A percentile compares a stretch with the other conserved stretches of the same genome.
Conservation (phyloP, 805 yeast genomes). For the Cyberlindnera misumaiensis region DNA sequence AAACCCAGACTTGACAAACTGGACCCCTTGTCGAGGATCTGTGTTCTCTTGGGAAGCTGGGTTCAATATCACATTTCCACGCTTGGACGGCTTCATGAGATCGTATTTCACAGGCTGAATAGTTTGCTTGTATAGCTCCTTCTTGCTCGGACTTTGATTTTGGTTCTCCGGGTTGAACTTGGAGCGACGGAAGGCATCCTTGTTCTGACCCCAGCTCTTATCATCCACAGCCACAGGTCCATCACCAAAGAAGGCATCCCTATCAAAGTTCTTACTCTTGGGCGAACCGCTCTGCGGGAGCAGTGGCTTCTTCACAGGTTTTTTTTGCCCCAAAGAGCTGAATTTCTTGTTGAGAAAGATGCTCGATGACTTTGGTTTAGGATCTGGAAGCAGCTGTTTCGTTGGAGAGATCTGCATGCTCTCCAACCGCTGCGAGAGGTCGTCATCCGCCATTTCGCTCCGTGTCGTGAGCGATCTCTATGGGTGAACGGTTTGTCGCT, state of each 20-base stretch:
- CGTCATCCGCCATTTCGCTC: not conserved
- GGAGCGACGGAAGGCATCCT: conserved; percentile 2
- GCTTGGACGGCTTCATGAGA: conserved; percentile 1
- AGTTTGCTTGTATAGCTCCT: not conserved
- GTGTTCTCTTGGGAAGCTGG: conserved; percentile 4
- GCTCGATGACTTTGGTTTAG: conserved; percentile 12
- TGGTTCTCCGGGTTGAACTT: conserved; percentile 3
- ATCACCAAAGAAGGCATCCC: conserved; percentile 13
- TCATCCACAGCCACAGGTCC: conserved; percentile 19
- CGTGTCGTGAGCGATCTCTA: too few relatives aligned
- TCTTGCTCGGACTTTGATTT: not conserved
- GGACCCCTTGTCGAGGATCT: conserved; percentile 9
- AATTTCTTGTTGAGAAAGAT: conserved; percentile 19
- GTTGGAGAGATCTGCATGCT: conserved; percentile 11
- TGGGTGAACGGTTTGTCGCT: too few relatives aligned
- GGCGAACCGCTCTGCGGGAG: too few relatives aligned
- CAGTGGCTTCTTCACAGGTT: not conserved
- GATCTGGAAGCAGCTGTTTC: conserved; percentile 8
- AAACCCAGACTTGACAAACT: conserved; percentile 10
- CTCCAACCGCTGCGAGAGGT: conserved; percentile 1
- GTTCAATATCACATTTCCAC: conserved; percentile 6
- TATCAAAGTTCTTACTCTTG: conserved; percentile 5
- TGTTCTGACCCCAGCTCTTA: conserved; percentile 18
- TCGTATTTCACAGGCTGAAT: not conserved
- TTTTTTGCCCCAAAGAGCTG: conserved; percentile 12